Evolutionary conservation across 1,139 yeast species (phyloP).

Genomic region (Saccharomyces hybrid): DNA sequence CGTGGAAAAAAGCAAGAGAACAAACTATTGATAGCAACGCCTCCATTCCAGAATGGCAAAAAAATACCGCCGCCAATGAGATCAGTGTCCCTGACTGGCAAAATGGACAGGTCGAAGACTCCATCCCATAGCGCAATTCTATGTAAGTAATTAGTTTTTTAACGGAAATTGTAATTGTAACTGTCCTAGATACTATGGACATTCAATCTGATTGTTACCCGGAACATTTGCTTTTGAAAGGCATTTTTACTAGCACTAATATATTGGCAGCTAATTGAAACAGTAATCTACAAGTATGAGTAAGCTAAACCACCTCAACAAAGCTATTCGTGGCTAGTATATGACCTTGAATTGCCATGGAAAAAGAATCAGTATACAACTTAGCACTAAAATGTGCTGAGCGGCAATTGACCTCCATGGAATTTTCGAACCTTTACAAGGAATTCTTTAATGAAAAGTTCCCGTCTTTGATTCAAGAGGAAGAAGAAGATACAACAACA

Average conservation of each 20-base stretch:
- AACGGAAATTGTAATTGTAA: neutral
- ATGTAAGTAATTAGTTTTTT: neutral
- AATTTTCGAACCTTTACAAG: slow-evolving; percentile 27
- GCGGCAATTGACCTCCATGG: slow-evolving; percentile 22
- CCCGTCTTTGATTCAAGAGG: slow-evolving; percentile 13
- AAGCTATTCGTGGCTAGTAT: neutral
- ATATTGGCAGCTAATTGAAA: neutral
- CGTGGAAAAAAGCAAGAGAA: slow-evolving; percentile 23
- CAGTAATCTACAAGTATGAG: neutral
- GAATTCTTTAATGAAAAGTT: slow-evolving; percentile 29
- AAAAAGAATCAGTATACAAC: slow-evolving; percentile 19
- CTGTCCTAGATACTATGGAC: neutral
- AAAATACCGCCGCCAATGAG: slow-evolving; percentile 7
- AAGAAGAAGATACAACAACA: slow-evolving; percentile 15
- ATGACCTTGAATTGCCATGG: slow-evolving; percentile 8
- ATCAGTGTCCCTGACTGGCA: slow-evolving; percentile 4
- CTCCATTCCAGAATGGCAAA: slow-evolving; percentile 29
- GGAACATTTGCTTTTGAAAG: neutral
- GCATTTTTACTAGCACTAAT: neutral
- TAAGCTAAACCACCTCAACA: neutral
- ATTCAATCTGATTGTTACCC: neutral
- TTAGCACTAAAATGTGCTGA: slow-evolving; percentile 26
- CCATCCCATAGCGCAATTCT: neutral
- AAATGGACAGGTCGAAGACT: neutral
- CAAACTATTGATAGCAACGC: slow-evolving; percentile 9